Evolutionary conservation across 306 rosid species (phyloP), one percentile per base, ranked within the genome.

Genomic region (Inga oerstediana): DNA sequence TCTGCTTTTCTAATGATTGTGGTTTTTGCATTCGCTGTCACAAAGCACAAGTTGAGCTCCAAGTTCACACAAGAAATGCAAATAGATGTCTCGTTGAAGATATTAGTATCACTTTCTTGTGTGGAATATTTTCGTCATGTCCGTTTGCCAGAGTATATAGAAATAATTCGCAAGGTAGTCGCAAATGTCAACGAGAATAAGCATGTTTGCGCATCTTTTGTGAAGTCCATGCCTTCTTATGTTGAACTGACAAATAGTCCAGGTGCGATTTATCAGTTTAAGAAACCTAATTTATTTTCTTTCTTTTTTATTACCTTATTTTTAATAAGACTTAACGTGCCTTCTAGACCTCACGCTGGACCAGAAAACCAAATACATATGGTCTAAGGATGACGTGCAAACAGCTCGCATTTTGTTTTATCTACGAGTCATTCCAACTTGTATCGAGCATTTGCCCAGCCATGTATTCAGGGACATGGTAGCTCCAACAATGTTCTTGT

Each of bases 1-100:
- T 93, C 99, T 80, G 90, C 98, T 79, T 93, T 95, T 71, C 92
- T 93, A 75, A 95, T 91, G 99, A 92, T 91, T 85, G 98, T 95
- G 75, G 87, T 95, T 54, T 93, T 93, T 70, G 94, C 99, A 7
- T 80, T 92, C 65, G 90, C 97, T 45, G 96, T 93, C 75, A 90
- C 98, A 72, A 95, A 95, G 73, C 88, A 90, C 80, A 95, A 89
- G 83, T 72, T 95, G 49, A 88, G 79, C 87, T 48, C 94, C 44
- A 89, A 86, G 69, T 89, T 78, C 79, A 67, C 83, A 64, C 88
- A 61, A 56, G 98, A 92, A 83, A 82, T 78, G 67, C 90, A 88
- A 73, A 77, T 85, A 46, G 92, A 88, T 5, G 48, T 88, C 81
- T 91, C 97, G 1, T 84, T 91, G 80, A 86, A 77, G 87, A 92